Percentiles rank a stretch among this genome's conserved stretches.
Evolutionary conservation across 164 flowering plant species (phyloP).

Genomic region (Nymphaea colorata): DNA sequence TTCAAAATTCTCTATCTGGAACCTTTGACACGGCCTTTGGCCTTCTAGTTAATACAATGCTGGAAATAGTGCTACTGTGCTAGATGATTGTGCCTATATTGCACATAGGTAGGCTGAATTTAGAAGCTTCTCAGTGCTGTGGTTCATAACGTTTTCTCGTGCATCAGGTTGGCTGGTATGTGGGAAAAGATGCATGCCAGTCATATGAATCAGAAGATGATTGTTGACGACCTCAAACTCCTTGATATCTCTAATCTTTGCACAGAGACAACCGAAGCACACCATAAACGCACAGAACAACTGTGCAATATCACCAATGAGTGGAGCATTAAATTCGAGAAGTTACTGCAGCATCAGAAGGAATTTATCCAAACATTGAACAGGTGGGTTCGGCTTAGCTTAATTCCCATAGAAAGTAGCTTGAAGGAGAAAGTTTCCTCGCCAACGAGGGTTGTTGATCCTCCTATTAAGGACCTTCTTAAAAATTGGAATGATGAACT

Average conservation of each 20-base stretch:
- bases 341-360: slow-evolving; percentile 50
- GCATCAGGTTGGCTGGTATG: slow-evolving; percentile 65
- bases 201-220: slow-evolving; percentile 45
- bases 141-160: neutral
- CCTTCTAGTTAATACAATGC: neutral
- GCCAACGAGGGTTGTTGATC: slow-evolving; percentile 42
- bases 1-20: neutral
- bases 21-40: neutral
- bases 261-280: slow-evolving; percentile 57
- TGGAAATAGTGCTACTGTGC: neutral
- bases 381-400: slow-evolving; percentile 67
- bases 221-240: slow-evolving; percentile 37
- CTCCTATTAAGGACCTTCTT: slow-evolving; percentile 63
- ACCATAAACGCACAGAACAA: slow-evolving; percentile 52
- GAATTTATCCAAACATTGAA: slow-evolving; percentile 51
- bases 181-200: slow-evolving; percentile 61
- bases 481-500: slow-evolving; percentile 58
- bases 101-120: neutral
- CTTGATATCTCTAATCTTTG: slow-evolving; percentile 38
- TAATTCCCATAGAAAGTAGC: slow-evolving; percentile 81
- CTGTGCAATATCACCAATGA: slow-evolving; percentile 36
- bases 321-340: slow-evolving; percentile 55
- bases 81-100: neutral
- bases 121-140: no score
- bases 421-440: slow-evolving; percentile 65